Evolutionary conservation across 1,139 yeast genomes (phyloP).

Genomic region (Pichiaceae sp.): DNA sequence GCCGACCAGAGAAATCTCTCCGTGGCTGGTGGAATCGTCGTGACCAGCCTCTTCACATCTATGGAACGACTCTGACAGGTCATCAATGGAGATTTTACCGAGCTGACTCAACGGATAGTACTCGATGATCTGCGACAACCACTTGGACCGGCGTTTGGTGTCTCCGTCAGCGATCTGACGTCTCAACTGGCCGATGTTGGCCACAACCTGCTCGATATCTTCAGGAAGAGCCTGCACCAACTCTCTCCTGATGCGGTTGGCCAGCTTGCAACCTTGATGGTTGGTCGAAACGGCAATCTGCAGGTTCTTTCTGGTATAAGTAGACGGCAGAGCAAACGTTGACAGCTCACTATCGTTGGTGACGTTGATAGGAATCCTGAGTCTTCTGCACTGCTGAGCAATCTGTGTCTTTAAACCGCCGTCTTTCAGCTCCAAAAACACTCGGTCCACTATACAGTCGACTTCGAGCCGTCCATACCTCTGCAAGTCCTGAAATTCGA

Average conservation of each 20-base stretch:
- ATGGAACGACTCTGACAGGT: slow-evolving; percentile 31
- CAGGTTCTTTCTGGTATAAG: slow-evolving; percentile 63
- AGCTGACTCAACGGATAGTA: slow-evolving; percentile 72
- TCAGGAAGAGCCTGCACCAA: slow-evolving; percentile 57
- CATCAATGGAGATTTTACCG: slow-evolving; percentile 48
- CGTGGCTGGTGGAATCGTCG: slow-evolving; percentile 24
- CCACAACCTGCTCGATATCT: slow-evolving; percentile 62
- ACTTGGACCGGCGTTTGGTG: slow-evolving; percentile 55
- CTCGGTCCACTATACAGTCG: slow-evolving; percentile 60
- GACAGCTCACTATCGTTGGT: slow-evolving; percentile 67
- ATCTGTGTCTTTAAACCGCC: slow-evolving; percentile 30
- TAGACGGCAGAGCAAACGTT: slow-evolving; percentile 69
- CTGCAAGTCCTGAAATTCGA: slow-evolving; percentile 36
- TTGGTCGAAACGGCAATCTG: slow-evolving; percentile 80
- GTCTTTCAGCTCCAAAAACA: slow-evolving; percentile 35
- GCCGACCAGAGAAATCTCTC: slow-evolving; percentile 74
- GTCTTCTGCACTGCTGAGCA: slow-evolving; percentile 40
- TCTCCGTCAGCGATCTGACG: slow-evolving; percentile 37
- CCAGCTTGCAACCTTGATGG: slow-evolving; percentile 86
- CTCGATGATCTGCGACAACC: slow-evolving; percentile 88
- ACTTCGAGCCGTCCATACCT: slow-evolving; percentile 58
- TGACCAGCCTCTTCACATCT: neutral
- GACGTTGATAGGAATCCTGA: slow-evolving; percentile 76
- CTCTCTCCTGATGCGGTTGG: slow-evolving; percentile 73
- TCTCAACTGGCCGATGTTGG: slow-evolving; percentile 61